Base-by-base conservation (phyloP, 192 early-diverging fungal genomes). In the Podila epicladia region DNA sequence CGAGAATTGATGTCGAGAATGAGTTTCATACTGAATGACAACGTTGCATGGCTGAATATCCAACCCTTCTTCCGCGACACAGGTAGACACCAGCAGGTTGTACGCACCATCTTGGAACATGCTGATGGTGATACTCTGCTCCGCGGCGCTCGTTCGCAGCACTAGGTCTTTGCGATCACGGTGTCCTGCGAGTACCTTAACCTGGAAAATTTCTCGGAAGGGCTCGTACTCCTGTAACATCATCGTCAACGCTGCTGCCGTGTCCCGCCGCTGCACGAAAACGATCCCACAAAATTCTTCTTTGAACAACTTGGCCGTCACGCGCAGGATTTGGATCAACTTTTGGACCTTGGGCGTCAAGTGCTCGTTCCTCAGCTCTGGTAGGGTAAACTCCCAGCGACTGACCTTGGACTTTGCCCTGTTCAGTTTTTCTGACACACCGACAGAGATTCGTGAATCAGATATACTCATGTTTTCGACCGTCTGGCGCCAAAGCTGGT, bases 31-130 rank as follows among this genome's bases (percentile, higher is more conserved):
- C 82, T 93, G 85, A 22, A 97, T 87, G 9, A 97, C 95, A 50
- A 95, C 60, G 58, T 95, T 97, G 83, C 96, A 98, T 0, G 93
- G 91, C 74, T 95, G 94, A 53, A 98, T 95, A 80, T 98, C 97
- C 6, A 98, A 82, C 20, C 97, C 97, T 79, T 98, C 97, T 74
- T 97, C 97, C 12, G 95, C 97, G 13, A 98, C 96, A 85, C 92
- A 91, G 1, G 97, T 99, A 7, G 97, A 93, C 63, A 97, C 89
- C 5, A 99, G 72, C 35, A 97, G 71, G 71, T 97, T 97, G 28
- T 93, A 75, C 3, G 80, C 75, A 49, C 91, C 90, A 5, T 74
- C 67, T 19, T 89, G 83, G 73, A 98, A 98, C 26, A 90, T 75
- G 0, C 63, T 75, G 26, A 97, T 89, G 7, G 89, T 88, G 22